These are phyloP conservation scores for Asterionellopsis glacialis DNA, from an alignment of 108 stramenopile genomes.

Conservation along the genomic window DNA sequence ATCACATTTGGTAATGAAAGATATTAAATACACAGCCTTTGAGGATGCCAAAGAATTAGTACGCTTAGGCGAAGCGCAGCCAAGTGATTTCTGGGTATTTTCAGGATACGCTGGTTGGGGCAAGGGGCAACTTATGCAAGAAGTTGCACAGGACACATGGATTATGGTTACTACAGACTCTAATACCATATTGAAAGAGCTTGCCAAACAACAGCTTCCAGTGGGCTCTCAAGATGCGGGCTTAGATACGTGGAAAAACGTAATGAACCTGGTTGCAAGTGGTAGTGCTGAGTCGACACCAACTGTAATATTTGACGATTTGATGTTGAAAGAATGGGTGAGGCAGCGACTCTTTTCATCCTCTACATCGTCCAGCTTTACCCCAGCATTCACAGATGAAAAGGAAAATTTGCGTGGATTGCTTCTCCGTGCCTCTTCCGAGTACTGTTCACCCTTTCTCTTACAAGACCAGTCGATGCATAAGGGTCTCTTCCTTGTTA, in stretches of 20 bases:
- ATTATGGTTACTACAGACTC: constrained; percentile 38
- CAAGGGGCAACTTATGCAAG: constrained; percentile 34
- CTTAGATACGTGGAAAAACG: constrained; percentile 36
- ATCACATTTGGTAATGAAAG: constrained; percentile 66
- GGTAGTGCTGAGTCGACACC: constrained; percentile 2
- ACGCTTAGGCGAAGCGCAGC: constrained; percentile 24
- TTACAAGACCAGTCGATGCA: no score
- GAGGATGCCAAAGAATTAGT: constrained; percentile 65
- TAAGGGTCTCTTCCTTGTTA: no score
- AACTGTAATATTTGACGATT: constrained; percentile 32
- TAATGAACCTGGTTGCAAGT: constrained; percentile 35
- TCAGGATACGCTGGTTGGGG: constrained; percentile 60
- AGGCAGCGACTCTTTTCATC: constrained; percentile 7
- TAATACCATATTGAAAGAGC: constrained; percentile 25
- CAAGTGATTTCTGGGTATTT: constrained; percentile 59
- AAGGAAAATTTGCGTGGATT: no score
- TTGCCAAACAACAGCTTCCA: constrained; percentile 8
- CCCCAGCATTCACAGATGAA: no score
- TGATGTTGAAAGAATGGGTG: constrained; percentile 61
- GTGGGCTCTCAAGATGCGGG: constrained; percentile 45
- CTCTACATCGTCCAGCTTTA: no score
- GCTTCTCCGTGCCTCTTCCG: no score
- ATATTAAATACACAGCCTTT: constrained; percentile 81
- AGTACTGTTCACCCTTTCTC: no score
- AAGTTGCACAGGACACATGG: constrained; percentile 48